Evolutionary conservation across 371 early-diverging fungal species (phyloP), one percentile per base, ranked within the genome.

Genomic region (Mucor velutinosus): DNA sequence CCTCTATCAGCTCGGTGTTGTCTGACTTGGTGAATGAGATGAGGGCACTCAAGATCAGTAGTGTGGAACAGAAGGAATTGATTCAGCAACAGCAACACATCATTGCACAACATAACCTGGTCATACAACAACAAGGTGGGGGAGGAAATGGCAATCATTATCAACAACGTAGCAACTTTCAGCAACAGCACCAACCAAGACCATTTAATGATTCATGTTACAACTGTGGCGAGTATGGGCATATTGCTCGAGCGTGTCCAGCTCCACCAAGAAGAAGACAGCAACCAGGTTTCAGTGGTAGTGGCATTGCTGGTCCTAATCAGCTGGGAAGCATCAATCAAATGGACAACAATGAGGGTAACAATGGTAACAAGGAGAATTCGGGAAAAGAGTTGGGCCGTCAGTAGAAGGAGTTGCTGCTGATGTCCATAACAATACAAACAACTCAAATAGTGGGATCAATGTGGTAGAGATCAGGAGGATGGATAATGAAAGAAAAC

Each of bases 381-480:
- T 17, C 5, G 63, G 63, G 63, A 63, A 63, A 63, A 63, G 63
- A 33, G 2, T 35, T 12, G 25, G 63, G 63, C 17, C 55, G 7
- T n/a, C 63, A 63, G 55, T 63, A 63, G 55, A 63, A 19, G 37
- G 51, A 55, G 63, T 33, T 35, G 21, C 51, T 63, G 15, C 27
- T 41, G 63, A 35, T 37, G 55, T 37, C 39, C 63, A 35, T 25
- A 63, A 11, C n/a, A 63, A 63, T 3, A 14, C 21, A 32, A 10
- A 21, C 25, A 33, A 21, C 49, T 19, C 30, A 19, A 33, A n/a
- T n/a, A n/a, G 29, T 60, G 17, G n/a, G 6, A 43, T 43, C 15
- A 37, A 21, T n/a, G 25, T 17, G 25, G 29, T 45, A 45, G 41
- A 25, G 43, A 39, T 60, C 29, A 12, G 29, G 4, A 11, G 14